Conservation (phyloP, 495 filamentous ascomycete genomes). For the Cenococcum geophilum region DNA sequence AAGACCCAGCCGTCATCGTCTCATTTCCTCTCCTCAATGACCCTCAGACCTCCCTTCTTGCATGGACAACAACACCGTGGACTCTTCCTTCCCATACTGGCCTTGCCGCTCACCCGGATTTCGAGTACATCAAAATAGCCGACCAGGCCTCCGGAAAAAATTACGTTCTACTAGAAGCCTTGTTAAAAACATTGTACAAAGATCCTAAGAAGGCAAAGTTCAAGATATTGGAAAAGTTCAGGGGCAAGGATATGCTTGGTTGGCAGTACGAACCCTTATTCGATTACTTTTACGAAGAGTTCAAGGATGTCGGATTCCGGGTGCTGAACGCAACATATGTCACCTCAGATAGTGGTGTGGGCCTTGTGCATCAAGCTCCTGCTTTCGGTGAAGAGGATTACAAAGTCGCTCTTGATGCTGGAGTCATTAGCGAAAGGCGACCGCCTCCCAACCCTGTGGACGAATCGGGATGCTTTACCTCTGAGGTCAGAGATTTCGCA, state of each 20-base stretch:
- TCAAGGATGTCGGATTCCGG: conserved; percentile 80
- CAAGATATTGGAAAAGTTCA: conserved; percentile 74
- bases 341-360: conserved; percentile 85
- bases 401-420: conserved; percentile 67
- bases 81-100: conserved; percentile 80
- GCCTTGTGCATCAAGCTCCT: conserved; percentile 92
- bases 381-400: conserved; percentile 98
- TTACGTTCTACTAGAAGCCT: conserved; percentile 81
- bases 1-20: conserved; percentile 88
- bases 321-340: conserved; percentile 87
- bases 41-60: conserved; percentile 67
- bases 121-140: conserved; percentile 88
- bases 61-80: conserved; percentile 95
- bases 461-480: conserved; percentile 72
- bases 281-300: conserved; percentile 88
- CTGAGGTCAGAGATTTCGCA: conserved; percentile 73
- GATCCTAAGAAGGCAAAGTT: conserved; percentile 96
- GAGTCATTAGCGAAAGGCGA: conserved; percentile 70
- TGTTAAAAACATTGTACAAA: conserved; percentile 85
- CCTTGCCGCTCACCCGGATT: conserved; percentile 78
- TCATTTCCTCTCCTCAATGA: conserved; percentile 77
- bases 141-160: conserved; percentile 76
- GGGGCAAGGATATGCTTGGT: conserved; percentile 80
- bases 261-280: conserved; percentile 92
- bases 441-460: conserved; percentile 87